These are phyloP conservation scores for Trypanosoma avium DNA, from an alignment of 208 protist species.

Conservation along the genomic window DNA sequence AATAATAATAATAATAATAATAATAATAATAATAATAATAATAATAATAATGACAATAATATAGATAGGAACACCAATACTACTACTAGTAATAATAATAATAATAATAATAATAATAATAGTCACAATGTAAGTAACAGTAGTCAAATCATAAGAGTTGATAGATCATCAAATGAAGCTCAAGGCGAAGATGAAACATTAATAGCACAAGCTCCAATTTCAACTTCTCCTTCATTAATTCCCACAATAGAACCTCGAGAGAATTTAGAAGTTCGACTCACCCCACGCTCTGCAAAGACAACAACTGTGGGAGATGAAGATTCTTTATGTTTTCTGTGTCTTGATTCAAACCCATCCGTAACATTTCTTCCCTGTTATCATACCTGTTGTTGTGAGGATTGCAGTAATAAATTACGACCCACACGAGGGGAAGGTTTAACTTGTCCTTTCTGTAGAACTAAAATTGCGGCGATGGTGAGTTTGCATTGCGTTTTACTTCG, in stretches of 20 bases:
- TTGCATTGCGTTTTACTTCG: conserved; percentile 24
- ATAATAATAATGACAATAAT: not conserved
- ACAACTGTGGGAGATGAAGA: conserved; percentile 30
- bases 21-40: not conserved
- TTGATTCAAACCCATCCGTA: conserved; percentile 34
- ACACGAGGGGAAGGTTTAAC: conserved; percentile 24
- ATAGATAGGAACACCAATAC: not conserved
- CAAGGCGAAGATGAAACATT: conserved; percentile 2
- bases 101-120: not conserved
- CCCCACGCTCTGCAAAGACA: conserved; percentile 14
- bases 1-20: not conserved
- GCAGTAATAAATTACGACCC: conserved; percentile 44
- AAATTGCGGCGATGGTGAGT: conserved; percentile 55
- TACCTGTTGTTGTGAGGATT: conserved; percentile 52
- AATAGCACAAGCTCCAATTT: not conserved
- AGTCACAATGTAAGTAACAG: not conserved
- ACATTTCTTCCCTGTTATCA: conserved; percentile 64
- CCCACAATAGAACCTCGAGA: not conserved
- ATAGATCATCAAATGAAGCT: not conserved
- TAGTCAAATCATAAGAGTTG: too few species aligned
- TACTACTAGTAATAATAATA: not conserved
- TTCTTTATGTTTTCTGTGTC: conserved; percentile 50
- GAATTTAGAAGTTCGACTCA: not conserved
- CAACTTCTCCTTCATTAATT: not conserved
- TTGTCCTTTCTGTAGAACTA: conserved; percentile 50